phyloP scores from a whole-genome alignment of 352 stramenopile species.

The Peronospora farinosa region DNA sequence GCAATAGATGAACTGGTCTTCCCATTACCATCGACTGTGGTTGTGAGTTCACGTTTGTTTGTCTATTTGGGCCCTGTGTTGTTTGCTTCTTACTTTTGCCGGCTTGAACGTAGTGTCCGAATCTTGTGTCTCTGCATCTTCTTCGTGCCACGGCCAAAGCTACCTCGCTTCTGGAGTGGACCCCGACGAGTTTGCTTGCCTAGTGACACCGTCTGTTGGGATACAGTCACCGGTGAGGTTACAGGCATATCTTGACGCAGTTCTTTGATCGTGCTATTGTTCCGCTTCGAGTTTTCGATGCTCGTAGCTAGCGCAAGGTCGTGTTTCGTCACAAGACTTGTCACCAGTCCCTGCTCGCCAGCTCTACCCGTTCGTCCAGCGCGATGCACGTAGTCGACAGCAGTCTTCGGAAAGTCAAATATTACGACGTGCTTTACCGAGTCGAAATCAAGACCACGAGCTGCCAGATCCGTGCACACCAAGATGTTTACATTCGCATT shows the following conservation, averaged over 20 bases:
- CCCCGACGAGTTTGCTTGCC: constrained; percentile 9
- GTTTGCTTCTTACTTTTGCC: constrained; percentile 6
- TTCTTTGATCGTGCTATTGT: constrained; percentile 49
- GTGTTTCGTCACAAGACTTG: constrained; percentile 70
- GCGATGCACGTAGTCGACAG: constrained; percentile 92
- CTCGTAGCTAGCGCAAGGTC: constrained; percentile 56
- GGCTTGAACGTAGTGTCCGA: constrained; percentile 23
- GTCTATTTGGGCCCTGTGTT: neutral
- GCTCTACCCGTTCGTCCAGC: constrained; percentile 64
- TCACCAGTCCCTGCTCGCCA: constrained; percentile 53
- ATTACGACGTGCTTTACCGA: constrained; percentile 89
- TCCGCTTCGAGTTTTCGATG: constrained; percentile 60
- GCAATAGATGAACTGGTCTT: constrained; percentile 27
- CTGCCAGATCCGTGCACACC: constrained; percentile 90
- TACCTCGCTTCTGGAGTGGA: constrained; percentile 13
- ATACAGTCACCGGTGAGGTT: neutral
- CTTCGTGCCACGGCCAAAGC: constrained; percentile 41
- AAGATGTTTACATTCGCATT: constrained; percentile 57
- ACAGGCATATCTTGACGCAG: constrained; percentile 26
- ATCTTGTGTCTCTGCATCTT: constrained; percentile 58
- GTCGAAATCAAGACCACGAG: constrained; percentile 88
- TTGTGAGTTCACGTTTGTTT: constrained; percentile 6
- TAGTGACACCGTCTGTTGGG: constrained; percentile 6
- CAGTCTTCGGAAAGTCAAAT: constrained; percentile 89
- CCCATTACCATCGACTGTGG: constrained; percentile 3